A percentile compares a stretch with the other conserved stretches of the same genome.
These are phyloP conservation scores for Marchantia paleacea DNA, from an alignment of 225 moss, liverwort and hornwort species.

Conservation along the genomic window DNA sequence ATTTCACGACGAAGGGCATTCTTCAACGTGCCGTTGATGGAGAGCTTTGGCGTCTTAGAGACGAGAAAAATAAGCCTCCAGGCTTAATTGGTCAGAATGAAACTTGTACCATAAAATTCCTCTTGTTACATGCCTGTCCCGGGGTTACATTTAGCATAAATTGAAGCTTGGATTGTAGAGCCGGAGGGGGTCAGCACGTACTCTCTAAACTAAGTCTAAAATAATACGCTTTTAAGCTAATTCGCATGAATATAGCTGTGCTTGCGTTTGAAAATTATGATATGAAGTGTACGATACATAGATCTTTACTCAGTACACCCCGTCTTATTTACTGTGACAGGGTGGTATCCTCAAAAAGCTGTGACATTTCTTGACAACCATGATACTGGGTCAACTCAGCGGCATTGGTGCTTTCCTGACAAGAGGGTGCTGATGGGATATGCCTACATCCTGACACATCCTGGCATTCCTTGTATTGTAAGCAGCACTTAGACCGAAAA, in stretches of 20 bases:
- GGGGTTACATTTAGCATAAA: too few species aligned
- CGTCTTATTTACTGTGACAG: slow-evolving; percentile 16
- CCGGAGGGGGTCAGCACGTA: too few species aligned
- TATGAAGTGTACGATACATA: background rate
- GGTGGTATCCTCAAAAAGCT: slow-evolving; percentile 48
- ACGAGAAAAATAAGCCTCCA: slow-evolving; percentile 53
- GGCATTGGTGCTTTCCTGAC: slow-evolving; percentile 51
- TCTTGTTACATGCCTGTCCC: too few species aligned
- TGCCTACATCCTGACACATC: slow-evolving; percentile 54
- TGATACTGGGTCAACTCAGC: slow-evolving; percentile 55
- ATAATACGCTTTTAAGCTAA: too few species aligned
- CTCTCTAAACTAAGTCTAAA: too few species aligned
- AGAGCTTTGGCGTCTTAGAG: slow-evolving; percentile 69
- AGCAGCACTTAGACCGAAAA: slow-evolving; percentile 4
- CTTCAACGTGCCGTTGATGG: slow-evolving; percentile 65
- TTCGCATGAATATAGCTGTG: too few species aligned
- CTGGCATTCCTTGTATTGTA: slow-evolving; percentile 48
- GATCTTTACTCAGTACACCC: background rate
- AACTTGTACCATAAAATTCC: too few species aligned
- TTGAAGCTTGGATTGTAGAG: too few species aligned
- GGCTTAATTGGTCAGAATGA: slow-evolving; percentile 63
- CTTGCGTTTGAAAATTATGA: too few species aligned
- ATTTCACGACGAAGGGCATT: slow-evolving; percentile 83
- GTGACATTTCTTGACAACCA: slow-evolving; percentile 59
- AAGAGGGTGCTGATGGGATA: slow-evolving; percentile 45